phyloP scores from a whole-genome alignment of 768 basidiomycete genomes.

The Mycena amicta region DNA sequence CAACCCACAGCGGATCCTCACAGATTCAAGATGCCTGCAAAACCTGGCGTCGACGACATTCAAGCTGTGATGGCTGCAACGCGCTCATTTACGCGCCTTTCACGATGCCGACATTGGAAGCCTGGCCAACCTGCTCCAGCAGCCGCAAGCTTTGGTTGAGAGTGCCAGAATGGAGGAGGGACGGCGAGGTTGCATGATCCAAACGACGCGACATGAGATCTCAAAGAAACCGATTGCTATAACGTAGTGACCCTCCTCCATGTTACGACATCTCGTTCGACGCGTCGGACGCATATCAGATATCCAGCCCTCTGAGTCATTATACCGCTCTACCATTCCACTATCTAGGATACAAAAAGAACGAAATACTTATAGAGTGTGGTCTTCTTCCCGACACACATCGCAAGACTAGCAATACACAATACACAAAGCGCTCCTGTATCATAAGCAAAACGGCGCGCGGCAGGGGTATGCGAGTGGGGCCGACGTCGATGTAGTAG shows the following conservation, averaged over 20 bases:
- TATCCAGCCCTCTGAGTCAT: no score
- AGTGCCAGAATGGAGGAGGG: conserved; percentile 9
- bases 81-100: conserved; percentile 14
- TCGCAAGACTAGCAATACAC: conserved; percentile 2
- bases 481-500: conserved; percentile 5
- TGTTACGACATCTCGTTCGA: background rate
- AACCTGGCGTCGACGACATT: conserved; percentile 6
- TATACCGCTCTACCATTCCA: background rate
- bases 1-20: background rate
- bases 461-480: background rate
- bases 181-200: conserved; percentile 7
- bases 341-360: background rate
- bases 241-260: no score
- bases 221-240: background rate
- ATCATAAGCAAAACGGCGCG: background rate
- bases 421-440: background rate
- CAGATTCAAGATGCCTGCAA: conserved; percentile 16
- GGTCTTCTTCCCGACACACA: background rate
- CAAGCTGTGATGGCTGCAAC: background rate
- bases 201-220: background rate
- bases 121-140: conserved; percentile 14
- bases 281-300: no score
- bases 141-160: conserved; percentile 14
- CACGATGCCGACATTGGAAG: conserved; percentile 9
- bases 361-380: background rate